These are phyloP conservation scores for Vicia sativa DNA, from an alignment of 306 rosid genomes.

Conservation along the genomic window DNA sequence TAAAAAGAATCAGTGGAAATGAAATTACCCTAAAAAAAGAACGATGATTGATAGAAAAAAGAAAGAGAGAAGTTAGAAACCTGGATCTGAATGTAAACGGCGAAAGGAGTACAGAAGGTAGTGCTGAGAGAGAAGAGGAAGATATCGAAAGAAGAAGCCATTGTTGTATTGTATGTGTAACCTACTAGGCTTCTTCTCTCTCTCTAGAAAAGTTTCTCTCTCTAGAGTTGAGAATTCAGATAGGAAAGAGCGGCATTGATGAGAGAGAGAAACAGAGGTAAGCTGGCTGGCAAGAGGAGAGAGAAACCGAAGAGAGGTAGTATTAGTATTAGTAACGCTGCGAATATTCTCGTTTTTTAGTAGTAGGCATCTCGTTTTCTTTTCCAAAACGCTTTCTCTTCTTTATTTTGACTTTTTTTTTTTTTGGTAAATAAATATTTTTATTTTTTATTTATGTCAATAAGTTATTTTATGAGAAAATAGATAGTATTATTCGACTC, in stretches of 20 bases:
- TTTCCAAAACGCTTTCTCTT: no score
- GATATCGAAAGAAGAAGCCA: conserved; percentile 64
- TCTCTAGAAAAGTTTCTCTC: conserved; percentile 32
- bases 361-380: no score
- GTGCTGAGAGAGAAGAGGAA: conserved; percentile 68
- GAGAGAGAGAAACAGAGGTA: conserved; percentile 36
- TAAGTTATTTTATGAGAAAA: no score
- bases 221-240: conserved; percentile 30
- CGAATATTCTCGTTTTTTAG: background rate
- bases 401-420: no score
- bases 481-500: no score
- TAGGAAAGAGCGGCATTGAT: conserved; percentile 9
- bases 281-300: conserved; percentile 13
- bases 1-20: background rate
- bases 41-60: background rate
- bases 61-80: conserved; percentile 41
- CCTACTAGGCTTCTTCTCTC: background rate
- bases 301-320: background rate
- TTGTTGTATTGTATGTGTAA: conserved; percentile 7
- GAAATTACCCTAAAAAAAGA: no score
- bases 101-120: conserved; percentile 57
- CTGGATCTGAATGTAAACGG: conserved; percentile 89
- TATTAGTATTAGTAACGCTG: background rate
- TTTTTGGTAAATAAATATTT: no score
- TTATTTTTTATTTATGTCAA: no score